Conservation (phyloP, 208 protist species). For the Blastocrithidia nonstop region DNA sequence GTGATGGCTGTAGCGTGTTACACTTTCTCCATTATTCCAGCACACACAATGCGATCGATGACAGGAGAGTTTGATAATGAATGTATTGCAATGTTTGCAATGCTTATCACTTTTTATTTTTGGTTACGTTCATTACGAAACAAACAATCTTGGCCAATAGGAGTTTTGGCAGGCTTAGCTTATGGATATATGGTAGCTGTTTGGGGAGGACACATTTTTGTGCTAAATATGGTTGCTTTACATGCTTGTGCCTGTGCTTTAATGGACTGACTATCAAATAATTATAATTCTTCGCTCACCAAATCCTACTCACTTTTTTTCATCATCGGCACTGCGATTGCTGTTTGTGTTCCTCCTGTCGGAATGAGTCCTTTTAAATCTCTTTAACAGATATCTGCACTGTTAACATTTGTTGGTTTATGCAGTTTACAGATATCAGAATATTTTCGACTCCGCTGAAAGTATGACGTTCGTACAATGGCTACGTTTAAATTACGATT, state of each 20-base stretch:
- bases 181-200: constrained; percentile 87
- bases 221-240: constrained; percentile 95
- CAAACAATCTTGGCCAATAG: constrained; percentile 24
- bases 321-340: constrained; percentile 86
- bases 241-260: constrained; percentile 85
- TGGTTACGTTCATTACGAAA: constrained; percentile 67
- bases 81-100: constrained; percentile 93
- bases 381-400: constrained; percentile 88
- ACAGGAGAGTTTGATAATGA: constrained; percentile 99
- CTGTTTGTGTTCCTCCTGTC: constrained; percentile 91
- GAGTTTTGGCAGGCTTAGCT: constrained; percentile 30
- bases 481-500: constrained; percentile 15
- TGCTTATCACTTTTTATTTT: constrained; percentile 90
- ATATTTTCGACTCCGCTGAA: constrained; percentile 7
- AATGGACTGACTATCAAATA: constrained; percentile 38
- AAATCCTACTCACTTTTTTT: constrained; percentile 91
- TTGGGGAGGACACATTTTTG: constrained; percentile 98
- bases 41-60: constrained; percentile 95
- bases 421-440: constrained; percentile 15
- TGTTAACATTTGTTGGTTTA: constrained; percentile 74
- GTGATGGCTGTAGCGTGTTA: constrained; percentile 77
- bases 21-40: constrained; percentile 30
- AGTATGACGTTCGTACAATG: constrained; percentile 10
- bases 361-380: constrained; percentile 87
- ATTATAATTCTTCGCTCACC: constrained; percentile 82